Evolutionary conservation across 169 alveolate species (phyloP), one percentile per base, ranked within the genome.

Genomic region (Eimeria brunetti): DNA sequence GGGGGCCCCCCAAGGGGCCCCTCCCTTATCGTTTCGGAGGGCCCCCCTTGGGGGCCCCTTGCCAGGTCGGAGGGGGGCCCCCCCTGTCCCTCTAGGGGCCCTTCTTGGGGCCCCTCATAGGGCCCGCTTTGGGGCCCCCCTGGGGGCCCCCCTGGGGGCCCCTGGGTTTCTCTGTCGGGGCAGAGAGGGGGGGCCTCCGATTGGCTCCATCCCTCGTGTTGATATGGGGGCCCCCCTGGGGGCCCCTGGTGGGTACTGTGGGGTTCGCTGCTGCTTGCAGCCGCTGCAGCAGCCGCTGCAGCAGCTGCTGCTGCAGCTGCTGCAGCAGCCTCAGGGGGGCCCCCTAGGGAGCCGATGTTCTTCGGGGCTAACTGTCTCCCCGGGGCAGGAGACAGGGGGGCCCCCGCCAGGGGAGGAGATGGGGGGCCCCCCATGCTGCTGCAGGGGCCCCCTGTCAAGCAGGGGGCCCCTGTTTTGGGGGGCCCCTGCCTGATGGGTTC

Each of bases 351-450:
- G 83, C 27, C 24, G 1, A 3, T 5, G 53, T 62, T 3, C 3
- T 62, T 4, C 12, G 73, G 33, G 5, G 73, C 5, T 24, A 24
- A 38, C 73, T 62, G 41, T 4, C 73, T 62, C 73, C 41, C 12
- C 1, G 38, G 38, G 73, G 38, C 14, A 62, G 41, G 14, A 38
- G 73, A 62, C 2, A 27, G 38, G 73, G 73, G 33, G 38, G 41
- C 73, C n/a, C n/a, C n/a, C 73, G 41, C 83, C 30, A 33, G 46
- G 30, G 2, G 7, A 16, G 83, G 53, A 30, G 30, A 24, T 4
- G 83, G 83, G 83, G 83, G 83, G 83, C 83, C 83, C 83, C 83
- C 83, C 83, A 71, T 36, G 46, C n/a, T 71, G 83, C 27, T 36
- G 24, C 7, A 71, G 83, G 64, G 53, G 83, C 53, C 83, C 83